Evolutionary conservation across 768 basidiomycete genomes (phyloP), one percentile per base, ranked within the genome.

Genomic region (Tylopilus plumbeoviolaceoides): DNA sequence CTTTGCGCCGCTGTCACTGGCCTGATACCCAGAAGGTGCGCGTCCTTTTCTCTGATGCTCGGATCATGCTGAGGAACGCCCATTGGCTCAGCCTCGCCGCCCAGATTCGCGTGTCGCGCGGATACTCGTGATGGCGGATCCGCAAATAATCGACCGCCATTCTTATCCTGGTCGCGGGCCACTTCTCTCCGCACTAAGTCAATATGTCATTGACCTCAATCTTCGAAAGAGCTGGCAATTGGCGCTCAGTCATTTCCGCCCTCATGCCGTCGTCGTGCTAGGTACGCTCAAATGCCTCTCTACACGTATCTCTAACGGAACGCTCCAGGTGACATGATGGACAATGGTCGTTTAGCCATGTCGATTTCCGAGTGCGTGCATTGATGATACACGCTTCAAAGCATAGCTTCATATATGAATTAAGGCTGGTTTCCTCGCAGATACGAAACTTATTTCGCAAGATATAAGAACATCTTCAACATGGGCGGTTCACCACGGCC

Each of bases 161-260:
- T 89, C 89, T 4, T 93, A 93, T 66, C 83, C 84, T 10, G 80
- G 72, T 36, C 79, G 87, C 6, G 64, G 73, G 5, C 63, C 75
- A 21, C 68, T 80, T 63, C 67, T 89, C 21, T 80, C 82, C 51
- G 77, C 76, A 49, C 60, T 91, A 6, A 79, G 80, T 15, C 85
- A 82, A 59, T 63, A 82, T 55, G 65, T 92, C 48, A 84, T 89
- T 47, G 90, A 95, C 72, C 74, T 89, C 55, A 91, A 91, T 65
- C 73, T 95, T 52, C 80, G 89, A 43, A 95, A 92, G 71, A 87
- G 78, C 62, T 97, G 93, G 94, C 77, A 78, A 50, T 83, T 78
- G 8, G 83, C 83, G 4, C 73, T 80, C 47, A 50, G 42, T 36
- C 70, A 73, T 7, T 74, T 81, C 48, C 72, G 69, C 23, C 88